Conservation (phyloP, 129 eudicot genomes). For the Flaveria bidentis region DNA sequence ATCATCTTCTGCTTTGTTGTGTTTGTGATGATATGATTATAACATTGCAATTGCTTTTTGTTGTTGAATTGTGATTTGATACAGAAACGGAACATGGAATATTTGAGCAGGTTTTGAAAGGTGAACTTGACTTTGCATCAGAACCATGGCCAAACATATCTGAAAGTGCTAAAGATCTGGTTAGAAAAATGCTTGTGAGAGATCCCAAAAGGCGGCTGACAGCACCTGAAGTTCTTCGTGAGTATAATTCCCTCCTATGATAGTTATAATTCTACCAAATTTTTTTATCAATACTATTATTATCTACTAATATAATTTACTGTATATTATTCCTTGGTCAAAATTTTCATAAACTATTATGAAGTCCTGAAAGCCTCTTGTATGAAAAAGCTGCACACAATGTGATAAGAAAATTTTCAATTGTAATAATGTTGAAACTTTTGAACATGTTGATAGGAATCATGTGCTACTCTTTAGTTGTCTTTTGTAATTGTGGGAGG, state of each 20-base stretch:
- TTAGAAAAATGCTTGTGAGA: constrained; percentile 70
- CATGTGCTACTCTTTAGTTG: too few species aligned
- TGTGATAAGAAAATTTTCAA: neutral
- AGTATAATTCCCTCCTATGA: constrained; percentile 35
- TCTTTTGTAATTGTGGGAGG: too few species aligned
- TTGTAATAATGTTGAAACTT: neutral
- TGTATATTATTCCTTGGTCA: constrained; percentile 5
- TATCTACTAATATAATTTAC: neutral
- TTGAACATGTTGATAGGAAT: neutral
- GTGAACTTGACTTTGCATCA: constrained; percentile 77
- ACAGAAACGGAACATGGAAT: constrained; percentile 90
- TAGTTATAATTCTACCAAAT: neutral
- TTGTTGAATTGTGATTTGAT: constrained; percentile 36
- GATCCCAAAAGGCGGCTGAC: constrained; percentile 72
- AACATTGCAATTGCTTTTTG: constrained; percentile 19
- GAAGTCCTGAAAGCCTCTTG: constrained; percentile 19
- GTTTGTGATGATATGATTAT: neutral
- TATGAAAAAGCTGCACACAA: constrained; percentile 3
- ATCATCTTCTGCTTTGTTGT: constrained; percentile 18
- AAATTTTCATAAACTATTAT: constrained; percentile 1
- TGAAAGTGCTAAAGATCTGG: constrained; percentile 81
- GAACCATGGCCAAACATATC: constrained; percentile 95
- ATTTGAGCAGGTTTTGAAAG: constrained; percentile 81
- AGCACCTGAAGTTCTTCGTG: constrained; percentile 81
- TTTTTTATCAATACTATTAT: neutral